These are phyloP conservation scores for Serpula lacrymans DNA, from an alignment of 768 basidiomycete species.

Conservation along the genomic window DNA sequence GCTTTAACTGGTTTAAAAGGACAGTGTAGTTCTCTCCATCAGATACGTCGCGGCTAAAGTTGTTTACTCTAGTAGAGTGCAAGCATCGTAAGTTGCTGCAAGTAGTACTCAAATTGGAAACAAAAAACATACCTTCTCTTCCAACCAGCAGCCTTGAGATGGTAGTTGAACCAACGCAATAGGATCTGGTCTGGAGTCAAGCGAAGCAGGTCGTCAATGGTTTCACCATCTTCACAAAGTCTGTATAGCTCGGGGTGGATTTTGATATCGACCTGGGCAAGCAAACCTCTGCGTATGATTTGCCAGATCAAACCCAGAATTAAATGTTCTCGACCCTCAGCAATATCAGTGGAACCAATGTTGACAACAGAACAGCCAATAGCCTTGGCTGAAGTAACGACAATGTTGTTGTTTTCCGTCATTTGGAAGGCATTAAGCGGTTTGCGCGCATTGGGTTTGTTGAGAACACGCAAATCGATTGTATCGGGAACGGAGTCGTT, in stretches of 20 bases:
- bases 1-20: conserved; percentile 93
- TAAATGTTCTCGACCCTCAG: conserved; percentile 92
- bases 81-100: neutral
- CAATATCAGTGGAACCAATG: conserved; percentile 89
- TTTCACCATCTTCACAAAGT: conserved; percentile 95
- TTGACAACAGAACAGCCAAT: conserved; percentile 99
- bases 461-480: conserved; percentile 96
- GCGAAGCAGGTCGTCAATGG: conserved; percentile 89
- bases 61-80: conserved; percentile 69
- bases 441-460: conserved; percentile 78
- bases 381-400: conserved; percentile 96
- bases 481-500: conserved; percentile 99
- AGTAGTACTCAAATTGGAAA: conserved; percentile 1
- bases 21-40: conserved; percentile 98
- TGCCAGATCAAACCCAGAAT: conserved; percentile 99
- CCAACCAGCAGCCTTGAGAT: conserved; percentile 94
- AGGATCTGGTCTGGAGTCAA: conserved; percentile 97
- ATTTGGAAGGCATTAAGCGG: conserved; percentile 97
- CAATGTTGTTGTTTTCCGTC: conserved; percentile 99
- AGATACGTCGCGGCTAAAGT: conserved; percentile 95
- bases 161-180: conserved; percentile 99
- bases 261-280: conserved; percentile 97
- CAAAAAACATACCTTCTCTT: conserved; percentile 57
- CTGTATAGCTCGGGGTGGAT: conserved; percentile 96
- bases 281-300: conserved; percentile 89